Conservation (phyloP, 2,329 filamentous ascomycete species). For the Botrytis aclada region DNA sequence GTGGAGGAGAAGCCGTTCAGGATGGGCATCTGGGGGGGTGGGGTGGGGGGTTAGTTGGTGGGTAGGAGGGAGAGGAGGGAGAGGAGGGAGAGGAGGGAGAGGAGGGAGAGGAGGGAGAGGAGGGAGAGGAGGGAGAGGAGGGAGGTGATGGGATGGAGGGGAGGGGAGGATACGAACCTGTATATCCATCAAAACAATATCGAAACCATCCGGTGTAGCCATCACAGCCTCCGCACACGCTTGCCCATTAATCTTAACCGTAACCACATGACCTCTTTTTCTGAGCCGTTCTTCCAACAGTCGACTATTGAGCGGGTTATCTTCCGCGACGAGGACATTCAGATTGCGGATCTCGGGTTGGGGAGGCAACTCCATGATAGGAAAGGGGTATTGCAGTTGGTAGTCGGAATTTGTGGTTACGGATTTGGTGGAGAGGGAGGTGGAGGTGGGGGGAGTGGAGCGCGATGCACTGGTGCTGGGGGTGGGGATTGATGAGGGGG, state of each 20-base stretch:
- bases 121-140: not conserved
- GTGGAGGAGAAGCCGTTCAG: slow-evolving; percentile 79
- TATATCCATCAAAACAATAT: slow-evolving; percentile 89
- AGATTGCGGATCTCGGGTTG: slow-evolving; percentile 27
- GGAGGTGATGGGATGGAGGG: not conserved
- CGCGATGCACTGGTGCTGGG: not conserved
- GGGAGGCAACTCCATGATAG: slow-evolving; percentile 4
- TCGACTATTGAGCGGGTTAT: slow-evolving; percentile 83
- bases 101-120: not conserved
- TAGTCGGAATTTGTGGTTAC: slow-evolving; percentile 13
- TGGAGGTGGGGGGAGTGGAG: not conserved
- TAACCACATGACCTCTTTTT: slow-evolving; percentile 68
- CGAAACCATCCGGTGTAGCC: slow-evolving; percentile 61
- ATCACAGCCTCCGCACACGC: slow-evolving; percentile 72
- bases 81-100: not conserved
- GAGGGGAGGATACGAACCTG: slow-evolving; percentile 57
- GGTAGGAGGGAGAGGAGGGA: not conserved
- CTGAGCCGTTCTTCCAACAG: slow-evolving; percentile 78
- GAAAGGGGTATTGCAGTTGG: slow-evolving; percentile 27
- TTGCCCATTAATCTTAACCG: slow-evolving; percentile 76
- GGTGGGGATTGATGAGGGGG: not conserved
- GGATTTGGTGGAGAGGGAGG: not conserved
- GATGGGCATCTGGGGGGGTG: slow-evolving; percentile 74
- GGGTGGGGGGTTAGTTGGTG: not conserved
- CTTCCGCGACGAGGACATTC: slow-evolving; percentile 74